phyloP scores from a whole-genome alignment of 768 basidiomycete species.

The Calocera cornea region DNA sequence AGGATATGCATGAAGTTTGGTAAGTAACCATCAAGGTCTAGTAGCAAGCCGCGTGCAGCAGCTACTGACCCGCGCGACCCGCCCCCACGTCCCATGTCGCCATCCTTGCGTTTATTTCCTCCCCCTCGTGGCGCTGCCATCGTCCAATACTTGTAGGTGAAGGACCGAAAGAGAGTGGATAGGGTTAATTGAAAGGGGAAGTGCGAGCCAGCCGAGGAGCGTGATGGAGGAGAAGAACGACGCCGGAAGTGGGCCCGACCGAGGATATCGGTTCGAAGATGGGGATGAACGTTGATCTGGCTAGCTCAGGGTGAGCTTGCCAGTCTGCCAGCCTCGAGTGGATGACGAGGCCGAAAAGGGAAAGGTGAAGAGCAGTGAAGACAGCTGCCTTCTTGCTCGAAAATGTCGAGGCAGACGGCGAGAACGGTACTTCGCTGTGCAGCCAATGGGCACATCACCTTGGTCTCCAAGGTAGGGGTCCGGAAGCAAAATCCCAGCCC shows the following conservation, averaged over 20 bases:
- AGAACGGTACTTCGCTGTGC: neutral
- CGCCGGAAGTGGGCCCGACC: neutral
- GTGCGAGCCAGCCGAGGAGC: neutral
- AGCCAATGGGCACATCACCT: neutral
- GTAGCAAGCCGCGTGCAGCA: neutral
- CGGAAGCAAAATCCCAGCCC: neutral
- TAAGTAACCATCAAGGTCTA: neutral
- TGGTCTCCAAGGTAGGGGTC: constrained; percentile 2
- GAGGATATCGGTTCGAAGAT: neutral
- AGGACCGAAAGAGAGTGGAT: neutral
- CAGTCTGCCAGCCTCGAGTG: neutral
- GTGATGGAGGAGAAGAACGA: neutral
- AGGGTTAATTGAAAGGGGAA: neutral
- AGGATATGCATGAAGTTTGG: neutral
- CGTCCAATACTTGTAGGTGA: neutral
- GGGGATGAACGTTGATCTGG: neutral
- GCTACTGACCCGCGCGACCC: neutral
- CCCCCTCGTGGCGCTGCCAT: constrained; percentile 4
- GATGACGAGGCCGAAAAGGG: neutral
- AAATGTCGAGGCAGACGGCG: constrained; percentile 4
- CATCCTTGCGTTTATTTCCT: neutral
- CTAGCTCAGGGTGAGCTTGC: constrained; percentile 1
- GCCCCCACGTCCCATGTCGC: neutral
- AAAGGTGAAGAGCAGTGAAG: neutral
- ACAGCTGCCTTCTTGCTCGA: neutral